Base-by-base conservation (phyloP, 1,284 basidiomycete genomes). In the Leccinum huronense region DNA sequence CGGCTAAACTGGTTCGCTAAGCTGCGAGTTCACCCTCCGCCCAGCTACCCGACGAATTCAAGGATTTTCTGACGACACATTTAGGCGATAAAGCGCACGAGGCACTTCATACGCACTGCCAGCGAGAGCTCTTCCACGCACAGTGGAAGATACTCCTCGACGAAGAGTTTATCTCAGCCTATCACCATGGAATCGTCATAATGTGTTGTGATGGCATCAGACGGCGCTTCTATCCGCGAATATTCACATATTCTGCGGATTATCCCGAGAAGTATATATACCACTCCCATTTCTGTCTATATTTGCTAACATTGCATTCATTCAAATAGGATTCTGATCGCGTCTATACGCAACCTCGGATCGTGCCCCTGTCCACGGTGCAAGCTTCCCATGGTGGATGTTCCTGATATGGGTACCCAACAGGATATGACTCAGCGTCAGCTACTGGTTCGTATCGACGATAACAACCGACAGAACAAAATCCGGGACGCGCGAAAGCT, bases 401-500 rank as follows among this genome's bases (percentile, higher is more conserved):
- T 63, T 14, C 54, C 63, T 23, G 58, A 70, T 4, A 59, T 76
- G 14, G 58, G 57, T n/a, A 60, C 57, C 9, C 5, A 11, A 3
- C 23, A 45, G 5, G 62, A 66, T 31, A 60, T 57, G 19, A 45
- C 33, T n/a, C 33, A 59, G 48, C 8, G 31, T 3, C 16, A 40
- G 27, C 13, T 31, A 3, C 36, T 63, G 31, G 55, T 33, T n/a
- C 51, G 11, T 19, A 3, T 27, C 36, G 59, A 66, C 23, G 19
- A 67, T 48, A 1, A 48, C 14, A 4, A 27, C 3, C 2, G 68
- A 16, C 16, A 38, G 30, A 33, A 58, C 13, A 63, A 62, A 27
- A 61, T 72, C 11, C 19, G 33, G 9, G 10, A 9, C 9, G 61
- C 65, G 11, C 63, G 62, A 2, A 38, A 61, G 23, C 23, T 27